phyloP scores from a whole-genome alignment of 2,329 filamentous ascomycete genomes.

The Fusarium sp. region DNA sequence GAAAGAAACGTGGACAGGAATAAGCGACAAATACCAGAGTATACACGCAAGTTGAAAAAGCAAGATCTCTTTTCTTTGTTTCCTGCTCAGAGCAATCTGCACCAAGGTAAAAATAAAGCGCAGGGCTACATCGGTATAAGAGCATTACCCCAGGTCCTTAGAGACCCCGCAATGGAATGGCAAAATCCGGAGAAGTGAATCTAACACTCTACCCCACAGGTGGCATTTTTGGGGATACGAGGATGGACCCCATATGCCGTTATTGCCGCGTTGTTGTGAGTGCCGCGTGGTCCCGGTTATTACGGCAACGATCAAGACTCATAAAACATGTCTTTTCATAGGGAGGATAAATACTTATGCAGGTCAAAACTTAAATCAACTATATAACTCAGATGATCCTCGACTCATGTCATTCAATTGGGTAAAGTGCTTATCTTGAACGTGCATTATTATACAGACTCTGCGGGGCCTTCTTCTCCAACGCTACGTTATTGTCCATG shows the following conservation, averaged over 20 bases:
- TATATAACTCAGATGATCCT: background rate
- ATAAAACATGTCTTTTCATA: no score
- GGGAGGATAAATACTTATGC: background rate
- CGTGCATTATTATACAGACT: background rate
- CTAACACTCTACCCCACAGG: background rate
- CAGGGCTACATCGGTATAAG: no score
- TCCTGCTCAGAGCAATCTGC: fast-evolving
- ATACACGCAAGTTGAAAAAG: background rate
- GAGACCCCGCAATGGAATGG: background rate
- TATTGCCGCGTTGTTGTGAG: background rate
- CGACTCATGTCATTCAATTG: background rate
- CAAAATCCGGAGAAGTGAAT: background rate
- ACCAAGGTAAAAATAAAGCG: fast-evolving
- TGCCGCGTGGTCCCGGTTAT: background rate
- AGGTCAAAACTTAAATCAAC: background rate
- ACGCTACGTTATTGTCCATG: no score
- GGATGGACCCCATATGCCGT: background rate
- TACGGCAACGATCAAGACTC: background rate
- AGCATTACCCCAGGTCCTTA: background rate
- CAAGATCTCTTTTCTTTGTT: fast-evolving
- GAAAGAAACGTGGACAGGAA: no score
- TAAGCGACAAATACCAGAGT: fast-evolving
- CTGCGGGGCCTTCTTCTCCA: background rate
- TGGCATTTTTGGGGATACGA: no score
- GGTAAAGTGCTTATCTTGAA: background rate